Percentiles rank a stretch among this genome's conserved stretches.
Evolutionary conservation across 208 protist species (phyloP).

Genomic region (Herpetomonas samuelpessoai): DNA sequence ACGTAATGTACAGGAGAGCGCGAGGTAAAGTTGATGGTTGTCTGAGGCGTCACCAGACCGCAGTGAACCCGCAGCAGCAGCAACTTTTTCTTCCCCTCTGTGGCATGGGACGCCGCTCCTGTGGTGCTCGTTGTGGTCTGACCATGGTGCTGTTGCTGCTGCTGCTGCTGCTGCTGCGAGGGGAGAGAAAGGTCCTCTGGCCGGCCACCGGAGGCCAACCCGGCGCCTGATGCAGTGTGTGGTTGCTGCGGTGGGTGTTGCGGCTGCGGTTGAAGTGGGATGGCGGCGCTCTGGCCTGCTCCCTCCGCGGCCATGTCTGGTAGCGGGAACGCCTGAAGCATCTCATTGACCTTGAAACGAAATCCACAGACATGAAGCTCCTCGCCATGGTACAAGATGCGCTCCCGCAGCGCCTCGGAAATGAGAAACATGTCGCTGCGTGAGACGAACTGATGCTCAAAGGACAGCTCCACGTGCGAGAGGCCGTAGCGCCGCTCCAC

Average conservation of each 20-base stretch:
- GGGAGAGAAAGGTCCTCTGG: no score
- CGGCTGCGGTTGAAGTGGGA: no score
- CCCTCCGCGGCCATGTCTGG: conserved; percentile 8
- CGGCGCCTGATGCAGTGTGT: neutral
- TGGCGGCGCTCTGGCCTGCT: neutral
- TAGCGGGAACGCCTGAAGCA: conserved; percentile 30
- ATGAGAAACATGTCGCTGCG: conserved; percentile 83
- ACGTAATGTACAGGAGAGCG: conserved; percentile 78
- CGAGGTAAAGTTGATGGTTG: conserved; percentile 75
- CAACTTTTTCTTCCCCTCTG: neutral
- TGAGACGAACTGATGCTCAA: conserved; percentile 71
- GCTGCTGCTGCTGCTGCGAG: neutral
- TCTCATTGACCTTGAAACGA: conserved; percentile 62
- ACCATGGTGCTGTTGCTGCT: conserved; percentile 4
- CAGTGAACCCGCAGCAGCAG: conserved; percentile 42
- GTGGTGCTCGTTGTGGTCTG: neutral
- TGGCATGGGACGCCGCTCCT: neutral
- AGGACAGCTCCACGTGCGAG: conserved; percentile 76
- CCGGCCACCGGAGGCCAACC: neutral
- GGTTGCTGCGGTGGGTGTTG: neutral
- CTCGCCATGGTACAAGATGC: conserved; percentile 75
- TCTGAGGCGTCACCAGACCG: conserved; percentile 63
- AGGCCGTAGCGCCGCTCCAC: conserved; percentile 70
- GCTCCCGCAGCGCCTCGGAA: conserved; percentile 58
- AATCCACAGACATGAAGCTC: conserved; percentile 68